Base-by-base conservation (phyloP, 495 filamentous ascomycete genomes). In the Neurospora hispaniola region DNA sequence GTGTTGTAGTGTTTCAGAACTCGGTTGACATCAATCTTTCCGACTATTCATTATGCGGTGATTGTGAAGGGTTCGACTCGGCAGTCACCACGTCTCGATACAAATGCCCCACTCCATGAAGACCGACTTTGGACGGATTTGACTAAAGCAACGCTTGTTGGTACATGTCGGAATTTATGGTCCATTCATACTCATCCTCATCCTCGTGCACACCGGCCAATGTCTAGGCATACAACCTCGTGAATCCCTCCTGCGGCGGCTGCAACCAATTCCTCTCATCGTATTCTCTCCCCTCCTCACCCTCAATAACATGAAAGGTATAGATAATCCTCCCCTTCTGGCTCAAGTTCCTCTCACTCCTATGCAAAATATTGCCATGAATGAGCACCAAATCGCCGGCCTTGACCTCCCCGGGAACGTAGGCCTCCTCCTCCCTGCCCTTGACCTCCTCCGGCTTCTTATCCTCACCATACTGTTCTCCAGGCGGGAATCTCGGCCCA, bases 281-380 rank as follows among this genome's bases (percentile, higher is more conserved):
- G 81, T 97, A 99, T 46, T 82, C 82, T 12, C 78, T 79, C 48
- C 90, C 87, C 69, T 92, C 73, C 27, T 16, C 90, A 0, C 93
- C 93, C 81, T 98, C 96, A 79, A 98, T 98, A 48, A 97, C 87
- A 84, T 99, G 96, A 77, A 98, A 99, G 0, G 96, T 99, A 82
- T 99, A 99, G 35, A 97, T 97, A 80, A 93, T 96, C 77, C 96
- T 88, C 72, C 94, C 94, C 82, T 90, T 92, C 72, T 84, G 80
- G 77, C 96, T 97, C 42, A 87, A 80, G 76, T 99, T 99, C 86
- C 85, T 92, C 86, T 96, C 93, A 80, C 96, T 98, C 88, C 97
- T 96, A 80, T 99, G 96, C 81, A 99, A 76, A 62, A 98, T 82
- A 84, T 99, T 98, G 20, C 96, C 96, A 85, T 99, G 96, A 75